Evolutionary conservation across 164 flowering plant genomes (phyloP).

Genomic region (Nelumbo lutea): DNA sequence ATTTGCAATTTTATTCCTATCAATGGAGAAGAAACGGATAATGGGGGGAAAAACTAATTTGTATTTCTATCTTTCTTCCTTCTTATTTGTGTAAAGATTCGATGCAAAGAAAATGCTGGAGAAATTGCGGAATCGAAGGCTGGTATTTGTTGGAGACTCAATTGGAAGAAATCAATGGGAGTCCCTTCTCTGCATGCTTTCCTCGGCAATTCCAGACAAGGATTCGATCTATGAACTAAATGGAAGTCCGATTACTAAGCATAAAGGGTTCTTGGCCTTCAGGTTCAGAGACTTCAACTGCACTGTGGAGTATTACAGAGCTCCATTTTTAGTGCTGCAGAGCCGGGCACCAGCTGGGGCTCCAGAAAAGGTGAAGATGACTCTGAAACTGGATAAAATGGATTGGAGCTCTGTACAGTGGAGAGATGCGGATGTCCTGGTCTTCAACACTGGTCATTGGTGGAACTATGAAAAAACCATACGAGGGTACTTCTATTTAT

Average conservation of each 20-base stretch:
- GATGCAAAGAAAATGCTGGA: conserved; percentile 63
- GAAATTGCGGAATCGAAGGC: conserved; percentile 43
- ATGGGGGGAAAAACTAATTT: not conserved
- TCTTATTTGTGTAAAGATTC: conserved; percentile 37
- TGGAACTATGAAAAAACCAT: conserved; percentile 74
- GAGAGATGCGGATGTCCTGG: conserved; percentile 65
- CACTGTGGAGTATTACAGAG: conserved; percentile 71
- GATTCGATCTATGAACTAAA: conserved; percentile 62
- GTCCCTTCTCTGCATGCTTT: conserved; percentile 75
- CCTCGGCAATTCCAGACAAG: conserved; percentile 50
- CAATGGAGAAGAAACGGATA: not conserved
- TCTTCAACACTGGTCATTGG: conserved; percentile 84
- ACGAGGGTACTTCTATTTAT: conserved; percentile 29
- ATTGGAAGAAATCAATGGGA: conserved; percentile 97
- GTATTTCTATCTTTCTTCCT: not conserved
- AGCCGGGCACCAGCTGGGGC: conserved; percentile 49
- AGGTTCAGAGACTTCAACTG: conserved; percentile 61
- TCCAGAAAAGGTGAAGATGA: conserved; percentile 39
- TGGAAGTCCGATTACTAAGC: conserved; percentile 79
- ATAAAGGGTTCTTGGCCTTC: conserved; percentile 55
- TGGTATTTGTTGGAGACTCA: conserved; percentile 86
- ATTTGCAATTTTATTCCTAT: not conserved
- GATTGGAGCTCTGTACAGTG: conserved; percentile 56
- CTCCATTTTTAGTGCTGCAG: conserved; percentile 67
- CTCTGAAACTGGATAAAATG: conserved; percentile 54